Conservation (phyloP, 257 asterid species). For the Nyctanthes arbortristis region DNA sequence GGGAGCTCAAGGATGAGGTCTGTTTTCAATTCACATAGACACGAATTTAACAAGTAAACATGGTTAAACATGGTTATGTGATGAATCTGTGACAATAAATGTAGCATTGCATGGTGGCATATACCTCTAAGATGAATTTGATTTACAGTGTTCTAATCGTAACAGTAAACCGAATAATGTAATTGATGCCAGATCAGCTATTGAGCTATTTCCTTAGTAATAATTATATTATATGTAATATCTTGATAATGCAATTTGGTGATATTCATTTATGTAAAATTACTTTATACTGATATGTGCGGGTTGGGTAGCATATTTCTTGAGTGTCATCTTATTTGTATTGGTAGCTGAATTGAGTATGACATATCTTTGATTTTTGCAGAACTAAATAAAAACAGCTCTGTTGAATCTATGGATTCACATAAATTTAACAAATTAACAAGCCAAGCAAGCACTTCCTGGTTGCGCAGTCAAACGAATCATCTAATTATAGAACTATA, state of each 20-base stretch:
- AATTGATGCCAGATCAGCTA: too few relatives aligned
- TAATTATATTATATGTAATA: background rate
- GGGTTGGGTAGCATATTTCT: background rate
- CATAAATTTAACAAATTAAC: background rate
- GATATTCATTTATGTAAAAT: background rate
- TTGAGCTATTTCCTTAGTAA: background rate
- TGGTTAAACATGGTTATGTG: too few relatives aligned
- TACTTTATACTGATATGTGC: background rate
- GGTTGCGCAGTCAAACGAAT: background rate
- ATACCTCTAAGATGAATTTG: background rate
- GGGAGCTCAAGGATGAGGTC: conserved; percentile 46
- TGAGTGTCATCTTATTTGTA: background rate
- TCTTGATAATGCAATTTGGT: background rate
- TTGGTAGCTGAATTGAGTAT: background rate
- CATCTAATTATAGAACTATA: background rate
- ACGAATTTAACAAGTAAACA: background rate
- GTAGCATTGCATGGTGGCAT: background rate
- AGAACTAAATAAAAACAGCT: background rate
- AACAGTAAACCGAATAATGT: too few relatives aligned
- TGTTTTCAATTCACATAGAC: background rate
- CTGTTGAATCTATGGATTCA: background rate
- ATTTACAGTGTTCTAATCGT: background rate
- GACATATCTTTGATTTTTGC: background rate
- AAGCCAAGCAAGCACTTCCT: background rate
- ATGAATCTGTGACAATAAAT: background rate